Conservation (phyloP, 2,329 filamentous ascomycete species). For the Aspergillus pseudoviridinutans region DNA sequence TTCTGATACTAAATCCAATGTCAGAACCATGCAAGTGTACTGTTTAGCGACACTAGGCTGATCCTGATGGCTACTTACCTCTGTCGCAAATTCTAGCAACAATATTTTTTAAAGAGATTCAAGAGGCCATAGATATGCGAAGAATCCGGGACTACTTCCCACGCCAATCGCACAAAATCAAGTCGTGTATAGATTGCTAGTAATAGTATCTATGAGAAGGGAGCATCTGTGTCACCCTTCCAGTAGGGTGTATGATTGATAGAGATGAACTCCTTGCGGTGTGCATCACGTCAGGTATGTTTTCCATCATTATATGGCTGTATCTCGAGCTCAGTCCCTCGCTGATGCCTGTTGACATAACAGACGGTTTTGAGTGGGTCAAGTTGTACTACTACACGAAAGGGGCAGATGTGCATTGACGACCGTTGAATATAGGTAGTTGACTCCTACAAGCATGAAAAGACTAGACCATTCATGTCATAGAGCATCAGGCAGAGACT, state of each 20-base stretch:
- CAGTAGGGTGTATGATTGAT: not conserved
- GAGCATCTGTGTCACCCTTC: not conserved
- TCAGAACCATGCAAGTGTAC: not conserved
- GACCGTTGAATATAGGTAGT: not conserved
- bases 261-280: not conserved
- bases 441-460: not conserved
- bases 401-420: not conserved
- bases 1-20: not conserved
- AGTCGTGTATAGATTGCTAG: no score
- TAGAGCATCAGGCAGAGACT: not conserved
- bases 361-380: not conserved
- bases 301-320: not conserved
- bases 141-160: not conserved
- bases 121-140: not conserved
- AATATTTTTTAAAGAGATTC: not conserved
- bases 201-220: no score
- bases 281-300: not conserved
- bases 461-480: not conserved
- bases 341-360: not conserved
- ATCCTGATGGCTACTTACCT: not conserved
- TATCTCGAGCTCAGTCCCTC: no score
- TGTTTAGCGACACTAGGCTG: not conserved
- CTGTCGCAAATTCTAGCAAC: not conserved
- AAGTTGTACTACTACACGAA: not conserved
- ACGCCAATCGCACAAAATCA: no score